These are phyloP conservation scores for Quercus mongolica DNA, from an alignment of 306 rosid species.

Conservation along the genomic window DNA sequence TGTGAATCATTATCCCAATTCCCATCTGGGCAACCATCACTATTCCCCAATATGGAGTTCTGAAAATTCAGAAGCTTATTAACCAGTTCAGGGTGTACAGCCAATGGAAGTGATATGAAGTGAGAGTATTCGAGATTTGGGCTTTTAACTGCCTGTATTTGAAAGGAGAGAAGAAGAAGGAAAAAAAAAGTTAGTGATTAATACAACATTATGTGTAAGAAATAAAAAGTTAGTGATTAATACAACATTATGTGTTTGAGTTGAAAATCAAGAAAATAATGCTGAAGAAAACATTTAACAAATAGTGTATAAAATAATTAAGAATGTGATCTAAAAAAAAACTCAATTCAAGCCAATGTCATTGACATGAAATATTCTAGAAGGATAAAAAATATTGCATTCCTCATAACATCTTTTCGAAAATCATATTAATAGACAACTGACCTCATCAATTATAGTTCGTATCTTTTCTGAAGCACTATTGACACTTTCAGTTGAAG, in stretches of 20 bases:
- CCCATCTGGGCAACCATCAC: slow-evolving; percentile 35
- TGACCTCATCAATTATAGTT: slow-evolving; percentile 66
- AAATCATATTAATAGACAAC: slow-evolving; percentile 32
- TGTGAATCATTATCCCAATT: slow-evolving; percentile 38
- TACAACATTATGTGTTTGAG: not conserved
- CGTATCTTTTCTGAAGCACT: slow-evolving; percentile 73
- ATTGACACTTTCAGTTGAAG: slow-evolving; percentile 55
- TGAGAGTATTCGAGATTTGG: slow-evolving; percentile 82
- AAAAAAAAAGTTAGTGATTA: not conserved
- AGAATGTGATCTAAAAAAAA: not conserved
- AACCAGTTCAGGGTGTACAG: slow-evolving; percentile 82
- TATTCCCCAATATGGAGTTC: slow-evolving; percentile 55
- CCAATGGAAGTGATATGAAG: slow-evolving; percentile 94
- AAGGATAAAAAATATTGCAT: slow-evolving; percentile 3
- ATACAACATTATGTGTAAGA: no score
- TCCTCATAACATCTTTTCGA: slow-evolving; percentile 9
- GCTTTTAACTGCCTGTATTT: slow-evolving; percentile 62
- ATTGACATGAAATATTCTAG: slow-evolving; percentile 9
- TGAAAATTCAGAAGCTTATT: slow-evolving; percentile 74
- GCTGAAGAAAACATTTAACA: not conserved
- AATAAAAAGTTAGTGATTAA: not conserved
- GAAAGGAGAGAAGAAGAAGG: not conserved
- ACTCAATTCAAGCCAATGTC: not conserved
- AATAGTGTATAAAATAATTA: not conserved
- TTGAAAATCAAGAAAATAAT: not conserved